A percentile compares a stretch with the other conserved stretches of the same genome.
Evolutionary conservation across 2,329 filamentous ascomycete genomes (phyloP).

Genomic region (Bipolaris cookei): DNA sequence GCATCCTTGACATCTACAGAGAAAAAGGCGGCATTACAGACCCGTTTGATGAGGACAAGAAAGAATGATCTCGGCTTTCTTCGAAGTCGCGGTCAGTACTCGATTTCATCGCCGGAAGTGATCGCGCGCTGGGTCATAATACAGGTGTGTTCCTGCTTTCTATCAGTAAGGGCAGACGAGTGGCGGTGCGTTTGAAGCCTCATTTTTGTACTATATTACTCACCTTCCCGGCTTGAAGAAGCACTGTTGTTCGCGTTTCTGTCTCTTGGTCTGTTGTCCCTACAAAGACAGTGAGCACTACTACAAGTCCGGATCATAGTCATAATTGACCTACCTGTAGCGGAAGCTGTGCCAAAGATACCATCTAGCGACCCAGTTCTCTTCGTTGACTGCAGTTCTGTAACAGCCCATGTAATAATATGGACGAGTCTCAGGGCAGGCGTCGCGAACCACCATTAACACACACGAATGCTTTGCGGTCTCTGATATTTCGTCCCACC

Average conservation of each 20-base stretch:
- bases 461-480: constrained; percentile 56
- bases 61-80: neutral
- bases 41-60: neutral
- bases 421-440: constrained; percentile 48
- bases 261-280: constrained; percentile 42
- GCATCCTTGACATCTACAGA: constrained; percentile 31
- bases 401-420: constrained; percentile 54
- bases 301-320: no score
- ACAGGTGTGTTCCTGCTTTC: constrained; percentile 16
- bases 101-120: constrained; percentile 23
- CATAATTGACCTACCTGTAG: constrained; percentile 38
- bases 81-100: neutral
- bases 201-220: neutral
- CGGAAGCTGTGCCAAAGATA: constrained; percentile 60
- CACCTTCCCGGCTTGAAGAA: constrained; percentile 5
- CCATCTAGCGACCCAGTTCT: constrained; percentile 61
- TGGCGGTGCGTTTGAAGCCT: neutral
- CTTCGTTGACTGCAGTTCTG: constrained; percentile 50
- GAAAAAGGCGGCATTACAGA: constrained; percentile 8
- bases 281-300: constrained; percentile 15
- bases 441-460: constrained; percentile 50
- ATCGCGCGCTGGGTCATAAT: constrained; percentile 35
- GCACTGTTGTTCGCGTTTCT: constrained; percentile 4
- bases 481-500: constrained; percentile 56
- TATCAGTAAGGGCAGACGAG: constrained; percentile 6